phyloP scores from a whole-genome alignment of 495 filamentous ascomycete species.

The Rhypophila decipiens region DNA sequence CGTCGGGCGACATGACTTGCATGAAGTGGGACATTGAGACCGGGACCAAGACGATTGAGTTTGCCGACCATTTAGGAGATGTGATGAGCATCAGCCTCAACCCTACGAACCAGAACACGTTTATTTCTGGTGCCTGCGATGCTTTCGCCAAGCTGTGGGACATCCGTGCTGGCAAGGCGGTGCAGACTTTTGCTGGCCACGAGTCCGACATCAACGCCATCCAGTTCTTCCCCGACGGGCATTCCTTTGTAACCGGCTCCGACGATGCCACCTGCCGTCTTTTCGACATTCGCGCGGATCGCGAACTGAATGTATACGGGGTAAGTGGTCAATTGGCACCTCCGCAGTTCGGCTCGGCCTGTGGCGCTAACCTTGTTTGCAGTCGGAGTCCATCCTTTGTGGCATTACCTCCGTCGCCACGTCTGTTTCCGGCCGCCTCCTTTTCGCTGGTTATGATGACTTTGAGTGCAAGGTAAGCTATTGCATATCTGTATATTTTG shows the following conservation, averaged over 20 bases:
- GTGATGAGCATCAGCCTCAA: conserved; percentile 99
- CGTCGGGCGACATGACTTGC: conserved; percentile 98
- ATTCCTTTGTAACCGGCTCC: conserved; percentile 96
- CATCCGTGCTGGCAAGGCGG: conserved; percentile 95
- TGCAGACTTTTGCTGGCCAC: conserved; percentile 96
- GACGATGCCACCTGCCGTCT: conserved; percentile 96
- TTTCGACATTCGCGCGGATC: conserved; percentile 94
- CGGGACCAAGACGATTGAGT: conserved; percentile 94
- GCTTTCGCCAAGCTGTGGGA: conserved; percentile 99
- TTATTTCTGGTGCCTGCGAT: conserved; percentile 97
- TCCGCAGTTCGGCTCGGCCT: no score
- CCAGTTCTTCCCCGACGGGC: conserved; percentile 98
- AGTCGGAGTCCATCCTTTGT: conserved; percentile 96
- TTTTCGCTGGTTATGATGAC: conserved; percentile 97
- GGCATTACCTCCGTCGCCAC: conserved; percentile 98
- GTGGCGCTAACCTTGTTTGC: conserved; percentile 7
- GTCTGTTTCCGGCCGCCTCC: conserved; percentile 89
- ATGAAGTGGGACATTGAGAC: conserved; percentile 99
- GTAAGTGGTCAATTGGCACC: conserved; percentile 44
- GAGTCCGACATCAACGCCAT: conserved; percentile 99
- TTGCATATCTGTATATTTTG: background rate
- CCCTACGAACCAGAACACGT: conserved; percentile 96
- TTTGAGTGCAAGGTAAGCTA: conserved; percentile 93
- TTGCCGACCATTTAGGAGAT: conserved; percentile 96
- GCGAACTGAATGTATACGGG: conserved; percentile 93